These are phyloP conservation scores for Ogataea kodamae DNA, from an alignment of 805 yeast species.

Conservation along the genomic window DNA sequence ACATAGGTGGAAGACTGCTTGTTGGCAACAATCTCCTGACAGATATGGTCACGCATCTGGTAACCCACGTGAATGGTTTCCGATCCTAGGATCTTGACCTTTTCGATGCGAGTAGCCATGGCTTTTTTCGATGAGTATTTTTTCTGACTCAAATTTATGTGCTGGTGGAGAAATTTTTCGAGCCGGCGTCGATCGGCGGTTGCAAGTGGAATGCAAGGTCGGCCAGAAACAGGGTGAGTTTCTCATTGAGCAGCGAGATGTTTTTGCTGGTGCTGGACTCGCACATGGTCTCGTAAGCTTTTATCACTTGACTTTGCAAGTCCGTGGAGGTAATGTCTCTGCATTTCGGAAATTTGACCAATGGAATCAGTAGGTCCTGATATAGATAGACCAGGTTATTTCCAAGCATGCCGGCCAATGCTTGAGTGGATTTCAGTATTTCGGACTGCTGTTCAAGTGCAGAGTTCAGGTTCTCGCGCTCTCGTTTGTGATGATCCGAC, in stretches of 20 bases:
- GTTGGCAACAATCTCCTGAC: constrained; percentile 55
- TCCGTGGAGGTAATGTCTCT: constrained; percentile 1
- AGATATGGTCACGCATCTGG: constrained; percentile 70
- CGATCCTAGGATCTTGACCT: constrained; percentile 74
- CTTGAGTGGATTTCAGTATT: too few relatives aligned
- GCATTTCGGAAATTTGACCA: constrained; percentile 10
- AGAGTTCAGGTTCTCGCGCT: too few relatives aligned
- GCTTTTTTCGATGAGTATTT: too few relatives aligned
- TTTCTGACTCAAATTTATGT: constrained; percentile 9
- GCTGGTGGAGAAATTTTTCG: constrained; percentile 10
- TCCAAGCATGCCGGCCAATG: constrained; percentile 2
- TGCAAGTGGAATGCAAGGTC: constrained; percentile 11
- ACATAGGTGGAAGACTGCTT: constrained; percentile 89
- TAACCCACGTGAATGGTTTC: constrained; percentile 90
- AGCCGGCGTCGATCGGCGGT: background rate
- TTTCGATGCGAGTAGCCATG: constrained; percentile 32
- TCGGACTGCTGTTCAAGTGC: too few relatives aligned
- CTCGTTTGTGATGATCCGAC: too few relatives aligned
- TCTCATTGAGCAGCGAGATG: constrained; percentile 4
- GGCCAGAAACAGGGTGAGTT: constrained; percentile 11
- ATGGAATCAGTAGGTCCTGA: constrained; percentile 17
- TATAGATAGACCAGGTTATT: constrained; percentile 12
- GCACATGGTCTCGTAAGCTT: constrained; percentile 2
- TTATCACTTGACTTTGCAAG: constrained; percentile 5
- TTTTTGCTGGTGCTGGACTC: background rate